Percentiles rank a stretch among this genome's conserved stretches.
Conservation (phyloP, 371 early-diverging fungal genomes). For the Smittium culicis region DNA sequence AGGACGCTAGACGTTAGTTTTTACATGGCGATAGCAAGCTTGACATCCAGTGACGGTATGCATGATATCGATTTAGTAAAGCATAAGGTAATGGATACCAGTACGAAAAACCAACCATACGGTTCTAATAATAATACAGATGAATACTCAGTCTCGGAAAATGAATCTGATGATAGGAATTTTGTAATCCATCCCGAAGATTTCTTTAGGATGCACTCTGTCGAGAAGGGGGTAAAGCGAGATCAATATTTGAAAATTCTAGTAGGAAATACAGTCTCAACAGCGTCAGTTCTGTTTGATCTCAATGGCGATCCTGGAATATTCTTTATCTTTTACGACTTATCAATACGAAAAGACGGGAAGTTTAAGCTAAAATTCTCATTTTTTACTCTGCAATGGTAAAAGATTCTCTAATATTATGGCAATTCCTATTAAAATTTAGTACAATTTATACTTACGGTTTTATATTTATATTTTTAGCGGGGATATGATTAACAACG, state of each 20-base stretch:
- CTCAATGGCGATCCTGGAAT: constrained; percentile 46
- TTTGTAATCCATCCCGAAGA: constrained; percentile 17
- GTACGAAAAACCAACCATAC: constrained; percentile 9
- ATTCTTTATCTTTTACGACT: constrained; percentile 38
- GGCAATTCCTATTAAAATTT: constrained; percentile 7
- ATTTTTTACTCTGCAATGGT: constrained; percentile 28
- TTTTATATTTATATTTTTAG: constrained; percentile 7
- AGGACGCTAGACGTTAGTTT: constrained; percentile 43
- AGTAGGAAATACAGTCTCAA: constrained; percentile 55
- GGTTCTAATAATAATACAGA: constrained; percentile 1
- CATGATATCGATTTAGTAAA: constrained; percentile 37
- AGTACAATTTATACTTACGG: not conserved
- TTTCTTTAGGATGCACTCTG: constrained; percentile 14
- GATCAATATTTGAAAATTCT: constrained; percentile 30
- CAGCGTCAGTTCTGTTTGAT: constrained; percentile 47
- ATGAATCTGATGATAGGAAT: constrained; percentile 14
- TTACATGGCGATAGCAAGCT: constrained; percentile 43
- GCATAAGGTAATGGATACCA: constrained; percentile 28
- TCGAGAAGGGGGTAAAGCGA: constrained; percentile 2
- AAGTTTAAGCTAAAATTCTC: constrained; percentile 30
- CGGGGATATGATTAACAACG: constrained; percentile 28
- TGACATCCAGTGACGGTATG: constrained; percentile 36
- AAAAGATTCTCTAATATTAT: no score
- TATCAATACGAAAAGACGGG: constrained; percentile 38
- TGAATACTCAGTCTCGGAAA: not conserved